Conservation (phyloP, 768 basidiomycete genomes). For the Plicaturopsis crispa region DNA sequence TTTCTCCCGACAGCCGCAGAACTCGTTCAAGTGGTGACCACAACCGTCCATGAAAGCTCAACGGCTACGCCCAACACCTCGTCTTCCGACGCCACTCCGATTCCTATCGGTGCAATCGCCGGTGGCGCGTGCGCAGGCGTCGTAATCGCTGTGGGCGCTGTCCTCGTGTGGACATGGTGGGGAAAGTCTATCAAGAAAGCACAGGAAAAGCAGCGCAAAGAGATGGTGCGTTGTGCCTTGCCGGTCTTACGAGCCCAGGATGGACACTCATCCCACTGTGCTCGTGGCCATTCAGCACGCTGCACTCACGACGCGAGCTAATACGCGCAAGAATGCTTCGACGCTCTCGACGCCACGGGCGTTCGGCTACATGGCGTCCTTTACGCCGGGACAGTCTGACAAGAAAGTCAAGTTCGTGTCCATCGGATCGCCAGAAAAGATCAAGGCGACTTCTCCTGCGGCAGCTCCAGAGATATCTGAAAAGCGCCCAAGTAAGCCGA, state of each 20-base stretch:
- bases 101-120: slow-evolving; percentile 43
- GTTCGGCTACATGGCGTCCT: slow-evolving; percentile 19
- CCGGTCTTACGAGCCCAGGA: slow-evolving; percentile 5
- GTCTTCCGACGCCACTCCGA: no score
- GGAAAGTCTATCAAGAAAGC: slow-evolving; percentile 31
- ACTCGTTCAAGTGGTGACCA: slow-evolving; percentile 1
- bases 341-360: slow-evolving; percentile 15
- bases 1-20: neutral
- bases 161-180: slow-evolving; percentile 41
- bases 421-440: slow-evolving; percentile 1
- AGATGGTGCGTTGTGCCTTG: slow-evolving; percentile 17
- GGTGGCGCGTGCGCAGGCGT: slow-evolving; percentile 43
- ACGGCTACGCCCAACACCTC: no score
- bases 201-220: slow-evolving; percentile 22
- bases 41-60: slow-evolving; percentile 2
- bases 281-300: slow-evolving; percentile 12
- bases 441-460: no score
- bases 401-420: slow-evolving; percentile 38
- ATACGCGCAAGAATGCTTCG: slow-evolving; percentile 34
- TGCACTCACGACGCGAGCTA: slow-evolving; percentile 23
- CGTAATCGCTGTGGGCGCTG: slow-evolving; percentile 33
- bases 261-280: slow-evolving; percentile 11
- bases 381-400: slow-evolving; percentile 18
- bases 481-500: no score
- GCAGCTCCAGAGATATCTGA: no score